Evolutionary conservation across 2,329 filamentous ascomycete species (phyloP).

Genomic region (Aspergillus neotritici): DNA sequence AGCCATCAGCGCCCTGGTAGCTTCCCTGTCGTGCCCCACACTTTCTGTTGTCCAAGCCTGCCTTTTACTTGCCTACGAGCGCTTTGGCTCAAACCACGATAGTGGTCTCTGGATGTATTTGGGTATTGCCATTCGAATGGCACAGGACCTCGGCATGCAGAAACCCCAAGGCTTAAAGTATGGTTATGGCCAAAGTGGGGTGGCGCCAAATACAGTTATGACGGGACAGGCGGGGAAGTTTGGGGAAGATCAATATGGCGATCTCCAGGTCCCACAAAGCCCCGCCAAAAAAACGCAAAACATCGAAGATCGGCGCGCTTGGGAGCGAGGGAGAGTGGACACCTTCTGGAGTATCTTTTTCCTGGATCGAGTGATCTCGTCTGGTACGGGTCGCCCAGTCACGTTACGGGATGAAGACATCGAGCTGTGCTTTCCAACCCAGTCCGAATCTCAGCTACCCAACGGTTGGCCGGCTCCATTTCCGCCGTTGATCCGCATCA

Average conservation of each 20-base stretch:
- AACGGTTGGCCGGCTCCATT: constrained; percentile 73
- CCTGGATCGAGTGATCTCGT: constrained; percentile 79
- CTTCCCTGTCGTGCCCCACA: constrained; percentile 75
- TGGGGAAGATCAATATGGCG: constrained; percentile 42
- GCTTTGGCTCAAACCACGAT: constrained; percentile 82
- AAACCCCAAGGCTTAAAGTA: constrained; percentile 68
- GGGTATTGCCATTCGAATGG: constrained; percentile 78
- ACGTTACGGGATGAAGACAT: constrained; percentile 81
- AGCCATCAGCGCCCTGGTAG: constrained; percentile 74
- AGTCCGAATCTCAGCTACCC: constrained; percentile 47
- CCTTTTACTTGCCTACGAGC: constrained; percentile 77
- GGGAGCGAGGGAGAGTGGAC: constrained; percentile 76
- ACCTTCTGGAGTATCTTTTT: constrained; percentile 90
- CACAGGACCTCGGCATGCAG: constrained; percentile 72
- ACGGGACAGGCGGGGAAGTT: constrained; percentile 36
- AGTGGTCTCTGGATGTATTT: constrained; percentile 93
- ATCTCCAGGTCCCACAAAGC: constrained; percentile 32
- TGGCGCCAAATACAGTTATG: constrained; percentile 53
- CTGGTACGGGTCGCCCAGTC: constrained; percentile 76
- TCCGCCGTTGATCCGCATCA: constrained; percentile 73
- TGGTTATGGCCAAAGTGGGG: constrained; percentile 49
- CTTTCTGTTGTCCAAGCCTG: constrained; percentile 80
- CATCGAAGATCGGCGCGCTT: constrained; percentile 54
- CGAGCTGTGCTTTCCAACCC: constrained; percentile 64
- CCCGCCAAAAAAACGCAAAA: constrained; percentile 33